Evolutionary conservation across 441 rosid genomes (phyloP).

Genomic region (Theobroma grandiflorum): DNA sequence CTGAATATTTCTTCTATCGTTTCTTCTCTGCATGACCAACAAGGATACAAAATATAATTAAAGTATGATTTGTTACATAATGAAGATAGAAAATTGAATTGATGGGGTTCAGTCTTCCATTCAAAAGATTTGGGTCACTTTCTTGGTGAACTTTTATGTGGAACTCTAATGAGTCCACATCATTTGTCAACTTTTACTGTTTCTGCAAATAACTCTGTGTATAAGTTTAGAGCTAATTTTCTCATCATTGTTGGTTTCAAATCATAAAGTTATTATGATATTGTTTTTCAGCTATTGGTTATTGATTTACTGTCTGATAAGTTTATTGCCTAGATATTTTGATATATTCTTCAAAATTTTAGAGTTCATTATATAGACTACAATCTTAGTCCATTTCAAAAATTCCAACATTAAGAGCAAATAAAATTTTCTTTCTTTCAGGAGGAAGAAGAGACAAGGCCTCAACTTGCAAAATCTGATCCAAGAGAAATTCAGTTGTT

Average conservation of each 20-base stretch:
- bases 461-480: slow-evolving; percentile 58
- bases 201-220: background rate
- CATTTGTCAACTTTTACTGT: slow-evolving; percentile 5
- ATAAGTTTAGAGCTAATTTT: background rate
- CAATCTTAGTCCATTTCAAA: background rate
- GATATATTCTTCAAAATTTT: slow-evolving; percentile 20
- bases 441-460: slow-evolving; percentile 70
- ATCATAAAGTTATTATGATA: background rate
- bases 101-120: background rate
- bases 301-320: background rate
- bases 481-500: slow-evolving; percentile 75
- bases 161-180: background rate
- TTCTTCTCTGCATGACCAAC: slow-evolving; percentile 5
- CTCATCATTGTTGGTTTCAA: background rate
- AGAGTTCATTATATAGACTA: background rate
- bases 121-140: slow-evolving; percentile 3
- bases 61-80: background rate
- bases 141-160: slow-evolving; percentile 8
- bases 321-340: slow-evolving; percentile 11
- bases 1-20: background rate
- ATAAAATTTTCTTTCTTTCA: slow-evolving; percentile 41
- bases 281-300: background rate
- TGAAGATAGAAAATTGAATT: background rate
- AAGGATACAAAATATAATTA: background rate
- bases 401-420: slow-evolving; percentile 17